A percentile compares a stretch with the other conserved stretches of the same genome.
Conservation (phyloP, 352 stramenopile species). For the Globisporangium barbulae region DNA sequence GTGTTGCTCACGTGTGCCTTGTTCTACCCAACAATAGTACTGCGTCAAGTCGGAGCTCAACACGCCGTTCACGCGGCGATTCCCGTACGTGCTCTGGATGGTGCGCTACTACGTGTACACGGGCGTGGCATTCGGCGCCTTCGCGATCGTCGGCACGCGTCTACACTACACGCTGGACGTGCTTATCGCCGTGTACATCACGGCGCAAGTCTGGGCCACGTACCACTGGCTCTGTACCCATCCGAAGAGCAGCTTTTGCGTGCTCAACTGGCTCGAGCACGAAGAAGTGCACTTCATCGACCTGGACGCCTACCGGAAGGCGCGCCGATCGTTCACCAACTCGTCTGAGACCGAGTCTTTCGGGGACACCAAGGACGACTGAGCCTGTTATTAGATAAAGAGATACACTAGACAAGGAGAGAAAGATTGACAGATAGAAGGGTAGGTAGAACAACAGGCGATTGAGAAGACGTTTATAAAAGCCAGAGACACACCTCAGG, state of each 20-base stretch:
- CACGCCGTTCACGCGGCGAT: constrained; percentile 81
- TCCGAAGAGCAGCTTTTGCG: constrained; percentile 49
- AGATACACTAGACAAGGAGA: neutral
- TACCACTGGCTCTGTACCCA: constrained; percentile 81
- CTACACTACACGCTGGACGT: constrained; percentile 88
- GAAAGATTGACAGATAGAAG: constrained; percentile 7
- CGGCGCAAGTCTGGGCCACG: constrained; percentile 77
- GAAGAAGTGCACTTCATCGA: constrained; percentile 81
- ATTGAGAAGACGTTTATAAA: neutral
- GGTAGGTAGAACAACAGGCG: constrained; percentile 1
- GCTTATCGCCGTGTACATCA: constrained; percentile 86
- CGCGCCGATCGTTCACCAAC: constrained; percentile 49
- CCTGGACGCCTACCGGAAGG: constrained; percentile 74
- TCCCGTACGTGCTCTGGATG: constrained; percentile 72
- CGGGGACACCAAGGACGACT: constrained; percentile 13
- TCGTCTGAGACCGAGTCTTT: constrained; percentile 20
- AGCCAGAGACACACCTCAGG: neutral
- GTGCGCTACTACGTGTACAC: constrained; percentile 80
- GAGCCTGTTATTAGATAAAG: neutral
- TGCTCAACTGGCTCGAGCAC: constrained; percentile 83
- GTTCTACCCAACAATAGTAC: constrained; percentile 7
- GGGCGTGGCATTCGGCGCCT: constrained; percentile 57
- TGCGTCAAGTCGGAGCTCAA: constrained; percentile 77
- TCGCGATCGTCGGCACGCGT: constrained; percentile 82
- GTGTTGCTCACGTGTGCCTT: neutral